These are phyloP conservation scores for Daedaleopsis nitida DNA, from an alignment of 768 basidiomycete species.

Conservation along the genomic window DNA sequence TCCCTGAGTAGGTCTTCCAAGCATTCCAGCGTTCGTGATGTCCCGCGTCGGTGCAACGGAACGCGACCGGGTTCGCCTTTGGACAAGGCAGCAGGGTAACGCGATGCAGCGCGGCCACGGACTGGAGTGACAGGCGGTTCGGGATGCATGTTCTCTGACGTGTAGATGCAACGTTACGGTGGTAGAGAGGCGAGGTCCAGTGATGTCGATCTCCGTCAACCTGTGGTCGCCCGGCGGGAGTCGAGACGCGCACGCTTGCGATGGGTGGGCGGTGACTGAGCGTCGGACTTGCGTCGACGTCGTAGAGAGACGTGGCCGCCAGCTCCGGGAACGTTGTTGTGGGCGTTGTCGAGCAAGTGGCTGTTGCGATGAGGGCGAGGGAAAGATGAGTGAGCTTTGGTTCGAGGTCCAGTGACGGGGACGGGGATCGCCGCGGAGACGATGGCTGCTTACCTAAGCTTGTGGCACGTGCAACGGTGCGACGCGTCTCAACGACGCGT, in stretches of 20 bases:
- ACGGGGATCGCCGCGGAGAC: conserved; percentile 11
- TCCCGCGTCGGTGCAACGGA: conserved; percentile 77
- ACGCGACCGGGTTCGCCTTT: conserved; percentile 50
- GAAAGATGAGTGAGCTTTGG: conserved; percentile 6
- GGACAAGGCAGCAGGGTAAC: conserved; percentile 55
- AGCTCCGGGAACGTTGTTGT: not conserved
- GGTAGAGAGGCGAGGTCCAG: not conserved
- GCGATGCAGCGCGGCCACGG: conserved; percentile 26
- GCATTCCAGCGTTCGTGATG: conserved; percentile 77
- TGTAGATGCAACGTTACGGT: not conserved
- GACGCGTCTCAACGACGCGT: conserved; percentile 7
- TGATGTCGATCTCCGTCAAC: conserved; percentile 3
- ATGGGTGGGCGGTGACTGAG: not conserved
- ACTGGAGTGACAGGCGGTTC: conserved; percentile 22
- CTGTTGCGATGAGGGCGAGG: conserved; percentile 1
- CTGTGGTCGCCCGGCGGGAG: not conserved
- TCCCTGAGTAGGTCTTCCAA: conserved; percentile 85
- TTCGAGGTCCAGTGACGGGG: not conserved
- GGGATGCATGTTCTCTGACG: conserved; percentile 6
- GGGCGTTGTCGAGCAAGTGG: not conserved
- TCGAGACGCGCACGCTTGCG: not conserved
- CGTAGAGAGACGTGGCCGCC: not conserved
- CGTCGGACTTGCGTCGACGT: conserved; percentile 1
- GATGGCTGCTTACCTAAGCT: conserved; percentile 10
- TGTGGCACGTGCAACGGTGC: conserved; percentile 7